Conservation (phyloP, 2,329 filamentous ascomycete species). For the Alternaria arbusti region DNA sequence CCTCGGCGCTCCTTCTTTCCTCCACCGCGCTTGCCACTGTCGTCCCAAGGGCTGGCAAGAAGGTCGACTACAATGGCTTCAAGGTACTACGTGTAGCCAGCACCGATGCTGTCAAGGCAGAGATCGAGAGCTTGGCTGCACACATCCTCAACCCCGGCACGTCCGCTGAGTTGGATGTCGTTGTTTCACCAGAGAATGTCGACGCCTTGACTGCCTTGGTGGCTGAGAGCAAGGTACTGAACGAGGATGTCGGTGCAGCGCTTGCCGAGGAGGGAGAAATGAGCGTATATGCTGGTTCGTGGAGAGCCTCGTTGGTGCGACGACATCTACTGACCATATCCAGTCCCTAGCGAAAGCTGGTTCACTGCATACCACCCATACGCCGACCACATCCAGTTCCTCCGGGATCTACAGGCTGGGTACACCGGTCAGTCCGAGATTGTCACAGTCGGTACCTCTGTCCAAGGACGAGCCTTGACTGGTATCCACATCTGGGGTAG, state of each 20-base stretch:
- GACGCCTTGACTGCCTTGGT: conserved; percentile 38
- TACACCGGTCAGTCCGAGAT: conserved; percentile 44
- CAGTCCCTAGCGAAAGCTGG: conserved; percentile 44
- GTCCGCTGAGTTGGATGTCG: conserved; percentile 38
- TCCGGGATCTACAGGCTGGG: conserved; percentile 41
- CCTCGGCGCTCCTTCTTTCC: conserved; percentile 31
- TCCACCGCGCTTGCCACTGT: conserved; percentile 31
- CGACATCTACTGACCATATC: neutral
- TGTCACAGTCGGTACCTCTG: conserved; percentile 40
- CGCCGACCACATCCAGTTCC: conserved; percentile 43
- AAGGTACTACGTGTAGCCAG: conserved; percentile 41
- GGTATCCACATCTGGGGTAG: conserved; percentile 49
- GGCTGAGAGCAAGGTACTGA: conserved; percentile 36
- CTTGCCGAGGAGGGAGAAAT: conserved; percentile 41
- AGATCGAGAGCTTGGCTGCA: conserved; percentile 41
- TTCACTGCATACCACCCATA: conserved; percentile 48
- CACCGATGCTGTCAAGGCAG: conserved; percentile 28
- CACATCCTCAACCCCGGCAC: conserved; percentile 44
- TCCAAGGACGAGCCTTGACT: conserved; percentile 40
- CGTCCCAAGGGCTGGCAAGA: conserved; percentile 35
- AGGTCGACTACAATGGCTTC: conserved; percentile 47
- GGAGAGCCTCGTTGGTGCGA: neutral
- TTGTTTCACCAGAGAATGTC: conserved; percentile 44
- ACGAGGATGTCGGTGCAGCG: conserved; percentile 44
- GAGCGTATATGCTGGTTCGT: conserved; percentile 35